Evolutionary conservation across 2,329 filamentous ascomycete genomes (phyloP).

Genomic region (Aureobasidium sp.): DNA sequence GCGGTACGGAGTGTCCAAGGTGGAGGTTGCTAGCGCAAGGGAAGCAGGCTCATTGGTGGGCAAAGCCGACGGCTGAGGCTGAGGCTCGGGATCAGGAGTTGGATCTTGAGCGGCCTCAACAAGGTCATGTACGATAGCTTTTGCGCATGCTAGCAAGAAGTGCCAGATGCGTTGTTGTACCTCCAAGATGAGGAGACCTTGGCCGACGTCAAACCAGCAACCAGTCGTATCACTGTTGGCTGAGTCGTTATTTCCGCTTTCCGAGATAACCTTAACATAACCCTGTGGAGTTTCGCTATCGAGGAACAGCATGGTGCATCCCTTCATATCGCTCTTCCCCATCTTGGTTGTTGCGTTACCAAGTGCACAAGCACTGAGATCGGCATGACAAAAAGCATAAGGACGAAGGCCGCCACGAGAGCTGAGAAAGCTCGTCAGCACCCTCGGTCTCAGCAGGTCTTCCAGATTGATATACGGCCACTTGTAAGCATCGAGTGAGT

Average conservation of each 20-base stretch:
- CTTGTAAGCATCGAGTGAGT: slow-evolving; percentile 29
- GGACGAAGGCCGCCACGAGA: slow-evolving; percentile 41
- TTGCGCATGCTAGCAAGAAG: slow-evolving; percentile 43
- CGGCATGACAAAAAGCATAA: slow-evolving; percentile 10
- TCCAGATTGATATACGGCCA: slow-evolving; percentile 52
- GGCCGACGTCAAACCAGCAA: slow-evolving; percentile 2
- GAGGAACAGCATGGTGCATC: slow-evolving; percentile 19
- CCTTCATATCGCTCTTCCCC: not conserved
- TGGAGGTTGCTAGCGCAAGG: not conserved
- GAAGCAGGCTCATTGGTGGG: not conserved
- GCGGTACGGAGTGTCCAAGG: slow-evolving; percentile 44
- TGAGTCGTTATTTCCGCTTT: slow-evolving; percentile 11
- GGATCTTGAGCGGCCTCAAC: slow-evolving; percentile 10
- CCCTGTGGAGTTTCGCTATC: slow-evolving; percentile 20
- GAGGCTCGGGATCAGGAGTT: slow-evolving; percentile 11
- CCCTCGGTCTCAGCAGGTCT: slow-evolving; percentile 39
- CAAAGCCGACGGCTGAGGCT: not conserved
- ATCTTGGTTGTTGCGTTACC: not conserved
- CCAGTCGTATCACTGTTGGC: not conserved
- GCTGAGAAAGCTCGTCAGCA: slow-evolving; percentile 44
- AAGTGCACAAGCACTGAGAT: not conserved
- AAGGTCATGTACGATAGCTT: slow-evolving; percentile 46
- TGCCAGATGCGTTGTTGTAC: slow-evolving; percentile 39
- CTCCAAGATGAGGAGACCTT: slow-evolving; percentile 38
- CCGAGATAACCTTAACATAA: slow-evolving; percentile 27